Base-by-base conservation (phyloP, 306 rosid species). In the Prunus davidiana region DNA sequence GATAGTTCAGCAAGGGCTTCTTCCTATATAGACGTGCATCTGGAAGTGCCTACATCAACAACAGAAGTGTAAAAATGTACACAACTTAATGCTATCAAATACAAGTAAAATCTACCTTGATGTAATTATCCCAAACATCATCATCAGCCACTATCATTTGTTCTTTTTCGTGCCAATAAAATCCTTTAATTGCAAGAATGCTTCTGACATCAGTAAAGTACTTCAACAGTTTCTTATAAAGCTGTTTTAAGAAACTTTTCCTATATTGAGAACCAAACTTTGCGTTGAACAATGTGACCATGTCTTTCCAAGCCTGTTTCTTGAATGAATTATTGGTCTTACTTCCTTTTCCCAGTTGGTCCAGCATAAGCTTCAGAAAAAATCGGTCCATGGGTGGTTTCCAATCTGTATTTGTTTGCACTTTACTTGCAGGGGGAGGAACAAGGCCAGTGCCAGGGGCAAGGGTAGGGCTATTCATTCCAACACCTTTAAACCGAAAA, bases 291-390 rank as follows among this genome's bases (percentile, higher is more conserved):
- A 72, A 63, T 32, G 62, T 74, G 79, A 76, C 58, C 82, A 88
- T 81, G 72, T 74, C 77, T 67, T 68, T 77, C 88, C 91, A 88
- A 61, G 89, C 89, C 73, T 79, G 86, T 73, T 70, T 79, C 69
- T 67, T 71, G 81, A 88, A 83, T 57, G 67, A 47, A 64, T 73
- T 62, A 47, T 43, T 75, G 56, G 74, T 72, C 78, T 73, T 79
- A 55, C 68, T 71, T 54, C 89, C 86, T 57, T 82, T 83, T 69
- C 41, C 84, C 76, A 81, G 74, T 83, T 85, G 89, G 71, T 41
- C 86, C 54, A 79, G 11, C 91, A 85, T 81, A 72, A 88, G 89
- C 81, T 81, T 88, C 80, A 85, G 75, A 85, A 85, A 82, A 81
- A 74, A 83, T 25, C 46, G 74, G 75, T 85, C 91, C 89, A 83